Evolutionary conservation across 768 basidiomycete species (phyloP), one percentile per base, ranked within the genome.

Genomic region (Tephrocybe rancida): DNA sequence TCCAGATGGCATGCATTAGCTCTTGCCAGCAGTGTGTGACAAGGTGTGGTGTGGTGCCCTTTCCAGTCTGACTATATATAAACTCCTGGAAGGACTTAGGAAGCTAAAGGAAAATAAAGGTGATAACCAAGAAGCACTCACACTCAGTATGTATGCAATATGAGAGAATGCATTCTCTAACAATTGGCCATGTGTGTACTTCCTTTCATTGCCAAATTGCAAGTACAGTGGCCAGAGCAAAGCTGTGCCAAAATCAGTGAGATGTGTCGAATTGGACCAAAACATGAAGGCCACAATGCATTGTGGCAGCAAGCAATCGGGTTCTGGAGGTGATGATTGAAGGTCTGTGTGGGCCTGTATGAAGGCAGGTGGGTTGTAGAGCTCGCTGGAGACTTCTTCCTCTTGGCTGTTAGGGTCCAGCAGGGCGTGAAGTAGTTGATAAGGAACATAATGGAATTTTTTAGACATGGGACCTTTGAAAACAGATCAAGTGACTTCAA

Each of bases 1-100:
- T 41, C 68, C 67, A 72, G 14, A 64, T 38, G 5, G 38, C 65
- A 43, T 73, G 72, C 32, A 71, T 57, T 1, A 73, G 54, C 37
- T 74, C 71, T 0, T 65, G 64, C 9, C 59, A 47, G 39, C 69
- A 67, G 49, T 75, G 71, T 0, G 65, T 60, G 11, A 71, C 24
- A 2, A 11, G n/a, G n/a, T 11, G 5, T 24, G 30, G 30, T 24
- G 27, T 44, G 3, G 27, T 8, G n/a, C 3, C 13, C 25, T 27
- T 19, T 27, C 16, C 24, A 7, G 25, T 14, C 5, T 44, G 14
- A 4, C 26, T 44, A 8, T 13, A 27, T 8, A 26, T 9, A 5
- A 44, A 14, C 26, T 6, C 30, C 13, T 32, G 30, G 13, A 32
- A 32, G 13, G 30, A 6, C 30, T 32, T 32, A 7, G 30, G 30